Evolutionary conservation across 73 alveolate genomes (phyloP).

Genomic region (Breviolum minutum): DNA sequence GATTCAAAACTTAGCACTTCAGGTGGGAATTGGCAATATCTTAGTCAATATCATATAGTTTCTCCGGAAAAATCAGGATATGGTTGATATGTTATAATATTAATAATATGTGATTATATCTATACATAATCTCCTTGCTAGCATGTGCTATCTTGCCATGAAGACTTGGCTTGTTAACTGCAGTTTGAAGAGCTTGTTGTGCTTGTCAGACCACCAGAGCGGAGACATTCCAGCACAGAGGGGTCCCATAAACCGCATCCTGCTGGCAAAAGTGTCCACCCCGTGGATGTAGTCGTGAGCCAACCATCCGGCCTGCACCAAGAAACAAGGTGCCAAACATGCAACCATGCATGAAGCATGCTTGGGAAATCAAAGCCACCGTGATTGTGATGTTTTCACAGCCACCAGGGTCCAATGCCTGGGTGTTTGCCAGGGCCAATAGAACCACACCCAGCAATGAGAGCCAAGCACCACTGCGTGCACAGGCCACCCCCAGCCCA

Average conservation of each 20-base stretch:
- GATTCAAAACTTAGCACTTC: neutral
- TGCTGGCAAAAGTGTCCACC: conserved; percentile 13
- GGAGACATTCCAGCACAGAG: conserved; percentile 54
- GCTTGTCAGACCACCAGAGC: conserved; percentile 90
- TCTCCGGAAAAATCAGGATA: too few species aligned
- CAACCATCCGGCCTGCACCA: conserved; percentile 70
- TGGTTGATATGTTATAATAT: neutral
- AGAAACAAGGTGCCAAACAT: neutral
- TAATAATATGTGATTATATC: neutral
- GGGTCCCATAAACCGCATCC: conserved; percentile 60
- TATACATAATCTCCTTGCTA: neutral
- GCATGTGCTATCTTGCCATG: neutral
- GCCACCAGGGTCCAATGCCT: neutral
- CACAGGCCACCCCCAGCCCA: conserved; percentile 42
- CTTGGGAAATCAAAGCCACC: neutral
- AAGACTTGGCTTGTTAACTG: too few species aligned
- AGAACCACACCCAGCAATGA: conserved; percentile 33
- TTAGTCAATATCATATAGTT: too few species aligned
- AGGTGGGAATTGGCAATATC: neutral
- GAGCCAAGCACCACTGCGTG: conserved; percentile 26
- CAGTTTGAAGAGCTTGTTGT: conserved; percentile 30
- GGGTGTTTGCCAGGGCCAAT: conserved; percentile 75
- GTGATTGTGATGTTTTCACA: neutral
- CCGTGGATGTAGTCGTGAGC: conserved; percentile 93
- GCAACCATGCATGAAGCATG: neutral